Percentiles rank a stretch among this genome's conserved stretches.
Evolutionary conservation across 768 basidiomycete species (phyloP).

Genomic region (Lentinula raphanica): DNA sequence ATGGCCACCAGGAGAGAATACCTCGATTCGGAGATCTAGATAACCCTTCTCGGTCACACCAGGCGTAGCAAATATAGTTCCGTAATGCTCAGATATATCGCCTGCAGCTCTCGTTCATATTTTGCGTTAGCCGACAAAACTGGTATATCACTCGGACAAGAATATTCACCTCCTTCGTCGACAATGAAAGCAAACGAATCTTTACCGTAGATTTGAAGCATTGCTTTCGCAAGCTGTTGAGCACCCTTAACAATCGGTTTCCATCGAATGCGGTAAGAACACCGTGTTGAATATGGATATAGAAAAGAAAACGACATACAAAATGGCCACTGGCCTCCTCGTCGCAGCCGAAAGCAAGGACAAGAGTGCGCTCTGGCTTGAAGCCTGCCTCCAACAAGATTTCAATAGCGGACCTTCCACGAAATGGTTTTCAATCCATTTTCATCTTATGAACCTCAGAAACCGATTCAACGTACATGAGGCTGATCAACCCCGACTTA

Average conservation of each 20-base stretch:
- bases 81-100: constrained; percentile 20
- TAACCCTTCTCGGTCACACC: constrained; percentile 41
- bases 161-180: constrained; percentile 48
- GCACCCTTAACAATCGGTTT: too few species aligned
- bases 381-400: constrained; percentile 12
- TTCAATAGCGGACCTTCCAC: constrained; percentile 11
- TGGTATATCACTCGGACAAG: not conserved
- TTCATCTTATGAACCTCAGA: not conserved
- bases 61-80: constrained; percentile 35
- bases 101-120: constrained; percentile 5
- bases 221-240: constrained; percentile 23
- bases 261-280: too few species aligned
- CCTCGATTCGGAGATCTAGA: constrained; percentile 32
- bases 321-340: constrained; percentile 40
- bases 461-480: constrained; percentile 16
- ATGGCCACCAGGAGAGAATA: constrained; percentile 54
- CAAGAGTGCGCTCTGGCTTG: constrained; percentile 16
- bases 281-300: constrained; percentile 7
- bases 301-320: constrained; percentile 14
- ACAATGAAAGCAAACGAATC: constrained; percentile 55
- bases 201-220: constrained; percentile 48
- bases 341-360: constrained; percentile 39
- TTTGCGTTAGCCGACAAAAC: not conserved
- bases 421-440: not conserved
- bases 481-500: constrained; percentile 44